These are phyloP conservation scores for Mallotus japonicus DNA, from an alignment of 441 rosid species.

Conservation along the genomic window DNA sequence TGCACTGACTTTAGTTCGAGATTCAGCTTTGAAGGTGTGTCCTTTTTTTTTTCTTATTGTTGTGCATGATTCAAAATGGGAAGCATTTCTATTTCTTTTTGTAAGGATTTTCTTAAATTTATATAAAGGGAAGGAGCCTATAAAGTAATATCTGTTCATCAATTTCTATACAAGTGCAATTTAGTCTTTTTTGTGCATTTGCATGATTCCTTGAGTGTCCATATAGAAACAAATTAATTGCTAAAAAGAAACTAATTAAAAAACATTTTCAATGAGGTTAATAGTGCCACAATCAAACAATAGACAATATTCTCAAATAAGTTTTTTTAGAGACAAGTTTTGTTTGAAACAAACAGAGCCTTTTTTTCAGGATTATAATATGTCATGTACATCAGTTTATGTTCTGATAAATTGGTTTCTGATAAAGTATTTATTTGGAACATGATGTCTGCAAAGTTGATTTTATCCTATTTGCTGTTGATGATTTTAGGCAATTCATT, in stretches of 20 bases:
- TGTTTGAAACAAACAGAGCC: too few species aligned
- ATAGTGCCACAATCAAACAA: neutral
- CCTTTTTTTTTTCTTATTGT: neutral
- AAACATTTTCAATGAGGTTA: neutral
- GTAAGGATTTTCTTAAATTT: too few species aligned
- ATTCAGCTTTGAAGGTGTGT: conserved; percentile 69
- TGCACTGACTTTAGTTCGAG: conserved; percentile 66
- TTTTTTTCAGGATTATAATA: neutral
- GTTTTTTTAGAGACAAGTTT: neutral
- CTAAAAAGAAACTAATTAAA: neutral
- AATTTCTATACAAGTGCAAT: neutral
- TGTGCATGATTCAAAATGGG: neutral
- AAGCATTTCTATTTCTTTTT: neutral
- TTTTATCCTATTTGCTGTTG: conserved; percentile 15
- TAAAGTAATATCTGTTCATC: neutral
- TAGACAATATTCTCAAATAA: neutral
- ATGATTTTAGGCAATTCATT: conserved; percentile 71
- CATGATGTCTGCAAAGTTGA: neutral
- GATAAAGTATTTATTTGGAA: neutral
- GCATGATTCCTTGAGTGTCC: neutral
- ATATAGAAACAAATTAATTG: neutral
- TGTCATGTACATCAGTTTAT: neutral
- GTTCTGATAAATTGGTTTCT: neutral
- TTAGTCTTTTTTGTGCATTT: neutral
- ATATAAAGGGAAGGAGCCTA: too few species aligned